Base-by-base conservation (phyloP, 441 rosid species). In the Adansonia grandidieri region DNA sequence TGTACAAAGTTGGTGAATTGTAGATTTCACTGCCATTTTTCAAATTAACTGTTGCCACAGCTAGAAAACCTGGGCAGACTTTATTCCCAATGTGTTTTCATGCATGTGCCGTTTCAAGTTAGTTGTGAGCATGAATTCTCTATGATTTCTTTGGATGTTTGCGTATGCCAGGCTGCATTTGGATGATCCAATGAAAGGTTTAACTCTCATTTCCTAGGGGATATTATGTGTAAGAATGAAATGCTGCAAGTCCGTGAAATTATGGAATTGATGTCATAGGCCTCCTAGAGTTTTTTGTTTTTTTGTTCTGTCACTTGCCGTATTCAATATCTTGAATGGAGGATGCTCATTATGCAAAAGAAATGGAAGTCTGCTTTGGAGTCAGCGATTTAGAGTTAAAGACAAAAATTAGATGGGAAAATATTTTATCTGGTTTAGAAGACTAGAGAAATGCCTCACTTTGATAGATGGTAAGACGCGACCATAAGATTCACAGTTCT, bases 101-200 rank as follows among this genome's bases (percentile, higher is more conserved):
- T n/a, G 28, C 15, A 19, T 66, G 50, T 66, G 22, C 51, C 32
- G 19, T 17, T 66, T 66, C 44, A 24, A 24, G 66, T 62, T 62
- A 42, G 66, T 62, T 62, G 28, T 44, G 28, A 42, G 28, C 71
- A 17, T 66, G 53, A 17, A 66, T 66, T 42, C 22, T 13, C 3
- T 6, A 8, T 50, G 74, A 70, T 50, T 50, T 50, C 3, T 5
- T 70, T 51, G 42, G 58, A 50, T 70, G n/a, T 50, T 50, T 62
- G 66, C 3, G 0, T 17, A 28, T 70, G 44, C 5, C 15, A 2
- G 56, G 72, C 69, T 68, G 58, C 60, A 50, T 70, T 50, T 70
- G 44, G 20, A 50, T 51, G 74, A 24, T 70, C 73, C 42, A 13
- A 20, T 69, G 57, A 69, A 69, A 28, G n/a, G 57, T 22, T 69